Conservation (phyloP, 1,284 basidiomycete genomes). For the Sporisorium iseilematis-ciliati region DNA sequence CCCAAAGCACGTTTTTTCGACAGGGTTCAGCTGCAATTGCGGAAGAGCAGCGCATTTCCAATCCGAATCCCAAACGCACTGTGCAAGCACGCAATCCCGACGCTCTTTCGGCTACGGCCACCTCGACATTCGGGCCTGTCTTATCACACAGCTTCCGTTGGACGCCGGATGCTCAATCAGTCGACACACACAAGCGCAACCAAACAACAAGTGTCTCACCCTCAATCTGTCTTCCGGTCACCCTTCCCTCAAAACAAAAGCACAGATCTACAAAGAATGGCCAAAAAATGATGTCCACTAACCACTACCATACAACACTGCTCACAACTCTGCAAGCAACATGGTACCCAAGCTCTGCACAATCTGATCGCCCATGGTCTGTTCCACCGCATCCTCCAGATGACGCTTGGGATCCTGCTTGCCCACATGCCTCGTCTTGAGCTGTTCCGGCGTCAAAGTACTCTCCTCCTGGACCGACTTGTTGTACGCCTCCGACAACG, state of each 20-base stretch:
- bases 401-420: constrained; percentile 70
- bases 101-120: no score
- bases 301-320: no score
- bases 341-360: constrained; percentile 68
- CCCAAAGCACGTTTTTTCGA: no score
- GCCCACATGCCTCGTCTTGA: constrained; percentile 69
- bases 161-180: not conserved
- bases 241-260: not conserved
- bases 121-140: no score
- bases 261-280: not conserved
- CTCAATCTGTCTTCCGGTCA: not conserved
- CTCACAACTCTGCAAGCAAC: constrained; percentile 52
- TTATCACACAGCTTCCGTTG: not conserved
- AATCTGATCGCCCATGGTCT: constrained; percentile 69
- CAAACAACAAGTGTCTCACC: not conserved
- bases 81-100: constrained; percentile 8
- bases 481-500: constrained; percentile 68
- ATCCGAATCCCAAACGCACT: not conserved
- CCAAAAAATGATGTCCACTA: not conserved
- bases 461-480: constrained; percentile 68
- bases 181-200: no score
- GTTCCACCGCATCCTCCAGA: constrained; percentile 67
- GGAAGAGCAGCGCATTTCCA: not conserved
- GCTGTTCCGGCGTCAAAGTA: constrained; percentile 63
- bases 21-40: not conserved